Conservation (phyloP, 1,284 basidiomycete genomes). For the Xanthoconium separans region DNA sequence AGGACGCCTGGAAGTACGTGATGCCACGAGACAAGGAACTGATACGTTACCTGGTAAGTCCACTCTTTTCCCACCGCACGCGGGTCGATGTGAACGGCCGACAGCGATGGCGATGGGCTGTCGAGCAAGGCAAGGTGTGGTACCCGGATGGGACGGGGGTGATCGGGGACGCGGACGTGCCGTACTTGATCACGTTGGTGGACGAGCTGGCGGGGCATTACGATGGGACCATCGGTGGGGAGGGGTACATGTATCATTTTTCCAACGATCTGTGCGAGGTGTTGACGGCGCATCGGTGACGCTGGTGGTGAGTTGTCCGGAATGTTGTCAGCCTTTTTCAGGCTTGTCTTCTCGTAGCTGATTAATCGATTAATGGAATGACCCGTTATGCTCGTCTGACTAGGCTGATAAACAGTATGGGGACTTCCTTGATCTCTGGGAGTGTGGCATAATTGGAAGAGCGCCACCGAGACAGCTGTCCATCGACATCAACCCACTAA, state of each 20-base stretch:
- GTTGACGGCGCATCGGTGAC: background rate
- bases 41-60: constrained; percentile 52
- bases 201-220: constrained; percentile 35
- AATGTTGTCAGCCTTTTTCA: no score
- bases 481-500: background rate
- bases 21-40: constrained; percentile 63
- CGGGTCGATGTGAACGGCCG: background rate
- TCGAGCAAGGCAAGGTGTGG: constrained; percentile 49
- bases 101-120: constrained; percentile 66
- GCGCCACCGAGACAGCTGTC: background rate
- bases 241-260: constrained; percentile 40
- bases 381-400: no score
- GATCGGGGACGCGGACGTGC: constrained; percentile 33
- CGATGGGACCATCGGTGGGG: constrained; percentile 24
- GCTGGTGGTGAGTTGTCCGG: no score
- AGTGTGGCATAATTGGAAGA: no score
- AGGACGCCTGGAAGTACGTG: constrained; percentile 55
- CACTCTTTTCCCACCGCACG: background rate
- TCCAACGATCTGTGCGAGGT: constrained; percentile 15
- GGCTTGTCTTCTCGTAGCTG: no score
- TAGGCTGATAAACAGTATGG: no score
- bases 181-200: constrained; percentile 39
- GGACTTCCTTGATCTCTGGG: no score
- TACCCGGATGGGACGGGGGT: constrained; percentile 40
- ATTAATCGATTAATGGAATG: no score